These are phyloP conservation scores for Falciphora oryzae DNA, from an alignment of 2,329 filamentous ascomycete genomes.

Conservation along the genomic window DNA sequence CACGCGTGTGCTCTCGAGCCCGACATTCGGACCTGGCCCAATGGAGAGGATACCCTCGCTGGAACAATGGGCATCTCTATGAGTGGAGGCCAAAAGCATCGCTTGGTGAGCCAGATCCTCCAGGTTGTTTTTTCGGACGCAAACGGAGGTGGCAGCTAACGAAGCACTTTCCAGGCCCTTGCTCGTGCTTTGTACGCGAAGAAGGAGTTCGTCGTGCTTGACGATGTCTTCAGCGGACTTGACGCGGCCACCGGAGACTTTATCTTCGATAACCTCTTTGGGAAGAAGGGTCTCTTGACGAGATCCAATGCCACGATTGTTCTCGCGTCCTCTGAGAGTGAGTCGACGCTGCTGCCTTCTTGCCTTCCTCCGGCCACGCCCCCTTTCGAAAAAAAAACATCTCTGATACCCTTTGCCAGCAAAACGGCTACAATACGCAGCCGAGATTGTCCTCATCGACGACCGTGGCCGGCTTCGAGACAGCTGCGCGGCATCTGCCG, in stretches of 20 bases:
- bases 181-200: constrained; percentile 41
- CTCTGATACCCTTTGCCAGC: constrained; percentile 17
- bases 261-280: constrained; percentile 37
- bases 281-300: constrained; percentile 34
- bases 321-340: constrained; percentile 34
- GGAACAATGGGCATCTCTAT: constrained; percentile 23
- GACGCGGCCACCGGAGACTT: constrained; percentile 36
- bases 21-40: constrained; percentile 19
- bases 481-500: constrained; percentile 25
- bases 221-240: constrained; percentile 40
- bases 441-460: constrained; percentile 33
- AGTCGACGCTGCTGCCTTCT: constrained; percentile 11
- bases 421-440: constrained; percentile 29
- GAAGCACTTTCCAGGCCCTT: constrained; percentile 25
- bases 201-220: constrained; percentile 34
- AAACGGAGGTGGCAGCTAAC: background rate
- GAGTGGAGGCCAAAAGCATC: constrained; percentile 26
- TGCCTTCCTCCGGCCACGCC: background rate
- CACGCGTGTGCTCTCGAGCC: constrained; percentile 22
- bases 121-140: too few relatives aligned
- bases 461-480: constrained; percentile 23
- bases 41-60: constrained; percentile 20
- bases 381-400: fast-evolving
- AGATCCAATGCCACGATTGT: constrained; percentile 33
- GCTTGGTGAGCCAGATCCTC: constrained; percentile 17